Evolutionary conservation across 805 yeast species (phyloP).

Genomic region (Ogataea angusta): DNA sequence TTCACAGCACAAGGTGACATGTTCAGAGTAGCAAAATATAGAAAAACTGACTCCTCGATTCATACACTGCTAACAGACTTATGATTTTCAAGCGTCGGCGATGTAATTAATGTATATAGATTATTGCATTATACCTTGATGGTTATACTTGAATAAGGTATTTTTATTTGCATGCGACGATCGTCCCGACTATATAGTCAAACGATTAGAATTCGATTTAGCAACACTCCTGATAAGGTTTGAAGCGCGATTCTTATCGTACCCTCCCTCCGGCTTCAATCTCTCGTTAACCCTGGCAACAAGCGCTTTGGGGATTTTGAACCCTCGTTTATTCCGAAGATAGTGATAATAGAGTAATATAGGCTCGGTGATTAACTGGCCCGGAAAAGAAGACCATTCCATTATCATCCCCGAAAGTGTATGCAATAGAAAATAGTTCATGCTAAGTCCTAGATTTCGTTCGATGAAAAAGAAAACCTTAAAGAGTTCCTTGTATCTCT

Average conservation of each 20-base stretch:
- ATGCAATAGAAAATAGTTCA: background rate
- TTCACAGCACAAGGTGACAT: background rate
- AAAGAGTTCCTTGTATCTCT: conserved; percentile 6
- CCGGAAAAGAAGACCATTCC: conserved; percentile 6
- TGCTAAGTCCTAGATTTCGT: background rate
- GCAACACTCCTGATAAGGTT: background rate
- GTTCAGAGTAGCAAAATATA: background rate
- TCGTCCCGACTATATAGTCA: conserved; percentile 2
- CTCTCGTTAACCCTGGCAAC: background rate
- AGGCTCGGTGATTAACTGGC: background rate
- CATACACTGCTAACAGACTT: background rate
- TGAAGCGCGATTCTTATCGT: background rate
- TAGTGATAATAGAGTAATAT: conserved; percentile 1
- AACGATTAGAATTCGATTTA: background rate
- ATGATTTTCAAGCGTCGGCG: background rate
- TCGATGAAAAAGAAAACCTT: conserved; percentile 7
- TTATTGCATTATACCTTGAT: conserved; percentile 3
- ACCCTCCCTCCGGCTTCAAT: background rate
- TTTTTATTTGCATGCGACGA: background rate
- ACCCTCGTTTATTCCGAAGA: background rate
- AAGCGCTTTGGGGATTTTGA: background rate
- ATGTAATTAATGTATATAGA: background rate
- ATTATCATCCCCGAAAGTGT: conserved; percentile 4
- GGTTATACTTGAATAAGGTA: background rate
- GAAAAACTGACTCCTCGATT: background rate